phyloP scores from a whole-genome alignment of 306 rosid genomes.

The Quillaja saponaria region DNA sequence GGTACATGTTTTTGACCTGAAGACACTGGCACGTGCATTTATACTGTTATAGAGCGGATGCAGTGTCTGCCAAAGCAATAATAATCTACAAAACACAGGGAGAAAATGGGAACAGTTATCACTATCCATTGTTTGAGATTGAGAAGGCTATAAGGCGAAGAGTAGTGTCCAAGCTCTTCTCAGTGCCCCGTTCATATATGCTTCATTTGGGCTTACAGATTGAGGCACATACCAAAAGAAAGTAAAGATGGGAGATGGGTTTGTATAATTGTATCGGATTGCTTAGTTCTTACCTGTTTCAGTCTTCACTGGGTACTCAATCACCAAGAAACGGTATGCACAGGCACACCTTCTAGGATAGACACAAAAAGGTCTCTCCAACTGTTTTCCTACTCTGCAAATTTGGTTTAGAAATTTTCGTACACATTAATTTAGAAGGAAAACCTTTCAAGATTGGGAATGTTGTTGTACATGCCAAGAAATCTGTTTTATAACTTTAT shows the following conservation, averaged over 20 bases:
- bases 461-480: no score
- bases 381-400: constrained; percentile 12
- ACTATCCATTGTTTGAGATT: constrained; percentile 58
- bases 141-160: constrained; percentile 45
- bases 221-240: constrained; percentile 35
- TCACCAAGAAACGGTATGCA: constrained; percentile 47
- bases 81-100: no score
- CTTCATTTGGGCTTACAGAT: constrained; percentile 68
- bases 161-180: constrained; percentile 42
- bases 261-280: constrained; percentile 66
- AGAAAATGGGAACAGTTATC: constrained; percentile 27
- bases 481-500: no score
- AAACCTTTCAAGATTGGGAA: no score
- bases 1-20: no score
- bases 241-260: constrained; percentile 45
- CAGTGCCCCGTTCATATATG: constrained; percentile 53
- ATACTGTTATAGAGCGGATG: no score
- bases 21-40: no score
- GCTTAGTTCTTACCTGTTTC: constrained; percentile 74
- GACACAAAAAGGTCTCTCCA: constrained; percentile 58
- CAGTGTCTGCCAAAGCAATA: no score
- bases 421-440: no score
- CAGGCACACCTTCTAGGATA: constrained; percentile 54
- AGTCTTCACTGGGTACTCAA: constrained; percentile 80
- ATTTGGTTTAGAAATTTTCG: no score